Evolutionary conservation across 768 basidiomycete genomes (phyloP), one percentile per base, ranked within the genome.

Genomic region (Xerocomus spinulosus): DNA sequence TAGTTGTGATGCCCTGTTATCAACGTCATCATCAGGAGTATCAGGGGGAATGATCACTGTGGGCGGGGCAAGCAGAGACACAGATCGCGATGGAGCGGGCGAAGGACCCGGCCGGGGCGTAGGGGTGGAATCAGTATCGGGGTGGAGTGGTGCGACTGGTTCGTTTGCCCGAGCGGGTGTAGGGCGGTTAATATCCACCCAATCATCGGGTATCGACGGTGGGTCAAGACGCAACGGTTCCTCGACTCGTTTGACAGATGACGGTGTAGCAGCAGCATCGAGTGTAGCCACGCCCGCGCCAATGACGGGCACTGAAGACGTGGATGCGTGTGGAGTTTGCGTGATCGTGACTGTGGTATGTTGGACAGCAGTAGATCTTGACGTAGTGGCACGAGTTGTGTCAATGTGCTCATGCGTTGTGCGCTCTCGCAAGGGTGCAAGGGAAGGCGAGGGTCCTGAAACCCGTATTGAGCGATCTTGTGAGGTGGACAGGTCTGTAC

Each of bases 121-220:
- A 2, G 49, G 47, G 0, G 42, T 44, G 36, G 48, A 36, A 25
- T 50, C 44, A 13, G 48, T n/a, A 13, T 53, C 50, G 17, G 44
- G 26, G 38, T 43, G 33, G 21, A 49, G 36, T 13, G 45, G 42
- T 36, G 36, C n/a, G 33, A 50, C 42, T 0, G 56, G 48, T 32
- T 50, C 50, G 20, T 46, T 50, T 2, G 49, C 12, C 21, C 20
- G 52, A 28, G 51, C 25, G 10, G 44, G 46, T 12, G 42, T 24
- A 9, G 53, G 52, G 21, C 28, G 53, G 7, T 47, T 32, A 21
- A 68, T 17, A 34, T 64, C 53, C 12, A 68, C 60, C 64, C 66
- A 68, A 26, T 66, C 66, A 29, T 66, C 64, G 13, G 60, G 56
- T 54, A 60, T 57, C 17, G 25, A 44, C 26, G 50, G 60, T 20